A percentile compares a stretch with the other conserved stretches of the same genome.
These are phyloP conservation scores for Aureobasidium zeae DNA, from an alignment of 2,329 filamentous ascomycete genomes.

Conservation along the genomic window DNA sequence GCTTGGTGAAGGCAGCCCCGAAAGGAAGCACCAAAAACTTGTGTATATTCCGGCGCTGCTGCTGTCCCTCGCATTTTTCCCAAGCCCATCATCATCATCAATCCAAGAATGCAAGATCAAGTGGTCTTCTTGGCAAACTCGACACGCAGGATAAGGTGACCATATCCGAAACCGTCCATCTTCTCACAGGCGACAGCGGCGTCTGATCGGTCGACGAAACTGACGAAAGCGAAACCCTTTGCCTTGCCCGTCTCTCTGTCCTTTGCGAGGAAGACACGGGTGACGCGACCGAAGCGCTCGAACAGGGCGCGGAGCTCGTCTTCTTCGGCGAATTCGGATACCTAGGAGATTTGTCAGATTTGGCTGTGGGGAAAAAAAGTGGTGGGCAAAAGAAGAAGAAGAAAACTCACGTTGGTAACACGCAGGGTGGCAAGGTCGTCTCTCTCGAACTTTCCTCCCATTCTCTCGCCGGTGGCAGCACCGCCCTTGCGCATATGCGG, in stretches of 20 bases:
- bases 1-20: too few species aligned
- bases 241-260: conserved; percentile 91
- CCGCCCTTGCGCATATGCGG: conserved; percentile 74
- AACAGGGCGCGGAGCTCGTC: conserved; percentile 94
- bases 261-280: conserved; percentile 94
- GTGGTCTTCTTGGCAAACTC: conserved; percentile 68
- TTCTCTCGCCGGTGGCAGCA: conserved; percentile 62
- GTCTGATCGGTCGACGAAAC: conserved; percentile 81
- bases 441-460: conserved; percentile 89
- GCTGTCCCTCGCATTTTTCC: neutral
- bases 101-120: conserved; percentile 17
- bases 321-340: conserved; percentile 96
- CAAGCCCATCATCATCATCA: neutral
- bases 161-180: conserved; percentile 92
- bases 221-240: conserved; percentile 99
- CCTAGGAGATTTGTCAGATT: conserved; percentile 41
- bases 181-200: conserved; percentile 89
- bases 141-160: conserved; percentile 76
- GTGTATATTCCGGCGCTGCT: too few species aligned
- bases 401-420: conserved; percentile 80
- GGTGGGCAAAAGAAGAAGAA: neutral
- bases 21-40: too few species aligned
- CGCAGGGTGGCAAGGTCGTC: conserved; percentile 93
- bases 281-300: conserved; percentile 92
- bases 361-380: neutral